A percentile compares a stretch with the other conserved stretches of the same genome.
phyloP scores from a whole-genome alignment of 441 rosid species.

The Theobroma grandiflorum region DNA sequence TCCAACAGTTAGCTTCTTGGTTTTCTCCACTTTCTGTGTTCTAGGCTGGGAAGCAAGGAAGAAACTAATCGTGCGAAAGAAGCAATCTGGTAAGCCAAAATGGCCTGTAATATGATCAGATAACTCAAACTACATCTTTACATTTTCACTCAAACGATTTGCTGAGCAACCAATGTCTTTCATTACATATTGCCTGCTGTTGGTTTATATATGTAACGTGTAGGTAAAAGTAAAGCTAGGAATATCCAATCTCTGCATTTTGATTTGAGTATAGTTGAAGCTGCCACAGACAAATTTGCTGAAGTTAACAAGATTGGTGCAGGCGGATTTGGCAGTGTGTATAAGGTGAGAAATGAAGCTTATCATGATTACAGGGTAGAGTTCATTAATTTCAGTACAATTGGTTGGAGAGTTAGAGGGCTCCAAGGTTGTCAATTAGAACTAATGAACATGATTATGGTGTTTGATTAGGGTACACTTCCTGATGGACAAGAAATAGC shows the following conservation, averaged over 20 bases:
- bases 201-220: not conserved
- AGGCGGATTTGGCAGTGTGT: constrained; percentile 43
- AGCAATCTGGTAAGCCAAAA: not conserved
- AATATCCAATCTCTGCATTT: constrained; percentile 26
- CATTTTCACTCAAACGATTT: not conserved
- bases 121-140: not conserved
- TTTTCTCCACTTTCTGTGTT: not conserved
- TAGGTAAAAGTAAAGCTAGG: not conserved
- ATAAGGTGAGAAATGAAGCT: constrained; percentile 10
- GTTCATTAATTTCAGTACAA: not conserved
- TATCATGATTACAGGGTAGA: not conserved
- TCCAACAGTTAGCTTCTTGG: constrained; percentile 19
- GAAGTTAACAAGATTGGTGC: constrained; percentile 34
- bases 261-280: constrained; percentile 19
- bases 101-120: not conserved
- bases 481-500: constrained; percentile 50
- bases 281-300: constrained; percentile 32
- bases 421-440: not conserved
- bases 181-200: not conserved
- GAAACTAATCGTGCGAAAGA: not conserved
- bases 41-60: constrained; percentile 16
- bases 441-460: not conserved
- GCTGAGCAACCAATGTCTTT: not conserved
- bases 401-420: not conserved
- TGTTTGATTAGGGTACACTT: constrained; percentile 46